Base-by-base conservation (phyloP, 768 basidiomycete species). In the Auricularia cornea region DNA sequence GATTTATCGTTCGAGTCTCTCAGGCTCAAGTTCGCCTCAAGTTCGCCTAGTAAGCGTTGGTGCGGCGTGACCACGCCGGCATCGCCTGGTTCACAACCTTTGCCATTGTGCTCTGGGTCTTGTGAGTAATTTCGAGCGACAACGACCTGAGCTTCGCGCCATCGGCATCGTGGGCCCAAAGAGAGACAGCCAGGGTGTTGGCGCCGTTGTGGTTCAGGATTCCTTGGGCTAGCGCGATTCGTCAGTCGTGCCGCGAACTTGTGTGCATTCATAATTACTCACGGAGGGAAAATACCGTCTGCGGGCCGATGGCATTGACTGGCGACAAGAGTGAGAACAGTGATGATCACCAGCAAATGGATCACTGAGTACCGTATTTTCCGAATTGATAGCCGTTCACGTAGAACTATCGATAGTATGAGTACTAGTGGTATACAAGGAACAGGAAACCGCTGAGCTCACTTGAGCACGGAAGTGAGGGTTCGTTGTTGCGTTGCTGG, bases 131-230 rank as follows among this genome's bases (percentile, higher is more conserved):
- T 3, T 57, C 16, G 30, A 83, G 69, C 44, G 74, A 65, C 33
- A 83, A 67, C 3, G 76, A 78, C 31, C 75, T 73, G 31, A 83
- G 72, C 3, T 75, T 76, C 3, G 81, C 79, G 10, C 81, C 80
- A 3, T 63, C 62, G 0, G 66, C 69, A 63, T 82, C 80, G 35
- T 82, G 74, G 18, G 81, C 79, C 81, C 81, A 83, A 11, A 83
- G 70, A 28, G 80, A 80, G 18, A 83, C 65, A 2, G 76, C 81
- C 18, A 82, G 68, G 0, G 81, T 81, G 64, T 83, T 82, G 26
- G 28, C 73, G 44, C 90, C 91, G 31, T 77, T 78, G 68, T 88
- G 89, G 68, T 92, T 75, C 60, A 93, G 70, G 41, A 93, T 90
- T 2, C 92, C 92, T 70, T 89, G 82, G 52, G 88, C 35, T 38